Base-by-base conservation (phyloP, 2,329 filamentous ascomycete genomes). In the Cladophialophora psammophila region DNA sequence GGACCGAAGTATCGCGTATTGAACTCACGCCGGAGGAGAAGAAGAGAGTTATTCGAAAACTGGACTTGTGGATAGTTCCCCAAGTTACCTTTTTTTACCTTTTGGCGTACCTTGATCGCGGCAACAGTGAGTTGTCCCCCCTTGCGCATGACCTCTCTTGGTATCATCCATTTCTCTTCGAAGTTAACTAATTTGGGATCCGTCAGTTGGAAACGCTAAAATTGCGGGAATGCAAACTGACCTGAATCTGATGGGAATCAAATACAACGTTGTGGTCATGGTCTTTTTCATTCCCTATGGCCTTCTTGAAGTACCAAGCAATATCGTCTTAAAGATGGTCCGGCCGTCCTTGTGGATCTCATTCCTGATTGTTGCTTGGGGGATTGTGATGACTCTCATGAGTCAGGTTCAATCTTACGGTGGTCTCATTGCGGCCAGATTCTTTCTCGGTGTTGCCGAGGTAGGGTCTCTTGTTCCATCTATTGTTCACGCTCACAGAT, bases 261-360 rank as follows among this genome's bases (percentile, higher is more conserved):
- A 53, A 13, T 57, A 53, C 32, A 48, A 55, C 50, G 18, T 50
- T 18, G 50, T 10, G 10, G 12, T 18, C 7, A 35, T 53, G 54
- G 53, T 72, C 74, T 94, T 94, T 81, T 94, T 93, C 78, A 85
- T 94, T 1, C 91, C 91, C 0, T 58, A 63, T 59, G 54, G 18
- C 4, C 38, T 60, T 8, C 87, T 86, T 74, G 88, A 90, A 72
- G 77, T 90, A 7, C 88, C 88, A 1, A 87, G 85, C 69, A 90
- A 90, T 71, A 78, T 90, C 0, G 80, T 90, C 7, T 78, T 90
- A 57, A 90, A 89, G 73, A 45, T 67, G 4, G 56, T 68, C 31
- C 45, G 61, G n/a, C 69, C 70, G 8, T 65, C 80, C 1, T 69
- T 82, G 60, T 72, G 71, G 74, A 61, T 79, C 34, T 73, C 74